Evolutionary conservation across 495 filamentous ascomycete species (phyloP), one percentile per base, ranked within the genome.

Genomic region (Mytilinidion resinicola): DNA sequence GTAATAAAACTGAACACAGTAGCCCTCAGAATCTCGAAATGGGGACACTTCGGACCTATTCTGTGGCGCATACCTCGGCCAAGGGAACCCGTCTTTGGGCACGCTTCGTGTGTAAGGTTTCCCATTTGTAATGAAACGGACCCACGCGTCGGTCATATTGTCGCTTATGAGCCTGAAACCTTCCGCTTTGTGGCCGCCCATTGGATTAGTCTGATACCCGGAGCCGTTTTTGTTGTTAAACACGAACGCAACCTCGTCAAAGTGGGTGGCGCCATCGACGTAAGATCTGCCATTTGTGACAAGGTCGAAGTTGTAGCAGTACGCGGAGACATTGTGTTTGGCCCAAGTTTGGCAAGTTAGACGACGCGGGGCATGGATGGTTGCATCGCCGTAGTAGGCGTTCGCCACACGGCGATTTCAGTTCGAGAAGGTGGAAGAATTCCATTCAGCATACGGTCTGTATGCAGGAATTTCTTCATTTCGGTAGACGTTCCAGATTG

Each of bases 291-390:
- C 74, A 34, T 67, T 72, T 0, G 73, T 67, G 39, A 72, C 72
- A 36, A 77, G 75, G 64, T 85, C 80, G 70, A 85, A 86, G 9
- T 81, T 80, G 69, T 82, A 86, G 68, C 80, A 80, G 72, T 82
- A 86, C 8, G 82, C 82, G 10, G 73, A 65, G 1, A 78, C 67
- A 0, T 66, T 70, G 14, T 65, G 62, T 8, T 68, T 69, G 11
- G 77, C 64, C 77, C 80, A 85, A 0, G 75, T 67, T 58, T 82
- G 69, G 57, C 79, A 82, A 33, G 79, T 78, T 34, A 74, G 72
- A 9, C 84, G 77, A 3, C 82, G 77, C 30, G 77, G 76, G 1
- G 79, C 80, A 43, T 80, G 79, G 74, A 86, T 81, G 42, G 68
- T 65, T 20, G 74, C 63, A 67, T 85, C 82, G 5, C 80, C 82